Conservation (phyloP, 2,329 filamentous ascomycete species). For the Apiospora aurea region DNA sequence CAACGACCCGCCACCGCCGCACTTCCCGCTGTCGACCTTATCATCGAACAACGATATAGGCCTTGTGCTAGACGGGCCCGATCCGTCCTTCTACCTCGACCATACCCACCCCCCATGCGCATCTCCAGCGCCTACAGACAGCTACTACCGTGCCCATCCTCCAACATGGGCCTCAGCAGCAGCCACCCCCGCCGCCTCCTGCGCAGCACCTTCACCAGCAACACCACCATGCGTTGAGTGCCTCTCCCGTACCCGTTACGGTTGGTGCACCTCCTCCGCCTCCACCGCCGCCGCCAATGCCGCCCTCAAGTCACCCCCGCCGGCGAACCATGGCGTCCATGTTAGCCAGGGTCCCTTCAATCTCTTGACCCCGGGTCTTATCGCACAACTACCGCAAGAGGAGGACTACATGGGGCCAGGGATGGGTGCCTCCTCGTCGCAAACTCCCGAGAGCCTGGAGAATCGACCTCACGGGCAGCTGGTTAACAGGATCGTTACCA, state of each 20-base stretch:
- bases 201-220: slow-evolving; percentile 6
- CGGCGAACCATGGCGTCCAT: slow-evolving; percentile 13
- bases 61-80: slow-evolving; percentile 45
- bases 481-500: slow-evolving; percentile 63
- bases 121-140: slow-evolving; percentile 44
- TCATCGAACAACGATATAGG: slow-evolving; percentile 45
- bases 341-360: slow-evolving; percentile 48
- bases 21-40: background rate
- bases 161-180: slow-evolving; percentile 37
- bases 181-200: slow-evolving; percentile 33
- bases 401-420: slow-evolving; percentile 44
- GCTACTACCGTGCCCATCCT: slow-evolving; percentile 42
- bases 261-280: slow-evolving; percentile 31
- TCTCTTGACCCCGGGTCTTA: slow-evolving; percentile 49
- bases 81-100: slow-evolving; percentile 44
- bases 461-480: slow-evolving; percentile 59
- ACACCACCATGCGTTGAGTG: slow-evolving; percentile 29
- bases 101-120: slow-evolving; percentile 38
- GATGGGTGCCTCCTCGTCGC: slow-evolving; percentile 31
- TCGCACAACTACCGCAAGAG: slow-evolving; percentile 44
- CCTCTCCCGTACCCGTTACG: slow-evolving; percentile 30
- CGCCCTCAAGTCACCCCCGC: slow-evolving; percentile 40
- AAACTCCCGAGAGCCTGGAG: slow-evolving; percentile 43
- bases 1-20: slow-evolving; percentile 23
- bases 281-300: slow-evolving; percentile 45